phyloP scores from a whole-genome alignment of 495 filamentous ascomycete genomes.

The Hypoxylon cercidicola region DNA sequence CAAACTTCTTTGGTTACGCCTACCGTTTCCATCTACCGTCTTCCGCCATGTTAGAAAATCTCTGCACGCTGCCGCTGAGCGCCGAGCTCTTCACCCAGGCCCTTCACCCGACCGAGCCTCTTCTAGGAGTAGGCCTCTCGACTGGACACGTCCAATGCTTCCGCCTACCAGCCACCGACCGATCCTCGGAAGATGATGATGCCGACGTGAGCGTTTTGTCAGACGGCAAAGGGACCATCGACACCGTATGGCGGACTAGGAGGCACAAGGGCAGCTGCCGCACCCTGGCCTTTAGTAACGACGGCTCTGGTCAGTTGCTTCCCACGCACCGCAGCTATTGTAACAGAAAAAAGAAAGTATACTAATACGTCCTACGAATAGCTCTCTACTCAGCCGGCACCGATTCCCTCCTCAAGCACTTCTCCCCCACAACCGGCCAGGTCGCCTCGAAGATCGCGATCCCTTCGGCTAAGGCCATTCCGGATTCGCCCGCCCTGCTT shows the following conservation, averaged over 20 bases:
- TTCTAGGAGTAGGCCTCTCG: slow-evolving; percentile 85
- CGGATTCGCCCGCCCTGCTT: slow-evolving; percentile 79
- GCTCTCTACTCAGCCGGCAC: slow-evolving; percentile 88
- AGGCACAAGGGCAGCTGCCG: slow-evolving; percentile 94
- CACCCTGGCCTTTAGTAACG: slow-evolving; percentile 76
- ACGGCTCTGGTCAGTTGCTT: slow-evolving; percentile 66
- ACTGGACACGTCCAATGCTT: slow-evolving; percentile 89
- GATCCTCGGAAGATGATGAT: slow-evolving; percentile 56
- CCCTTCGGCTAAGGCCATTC: slow-evolving; percentile 55
- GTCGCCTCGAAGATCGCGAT: slow-evolving; percentile 82
- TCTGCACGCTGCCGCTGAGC: slow-evolving; percentile 87
- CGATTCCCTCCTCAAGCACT: slow-evolving; percentile 90
- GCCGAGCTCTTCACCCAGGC: slow-evolving; percentile 91
- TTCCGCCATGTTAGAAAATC: slow-evolving; percentile 74
- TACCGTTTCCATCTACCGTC: neutral
- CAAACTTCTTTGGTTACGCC: neutral
- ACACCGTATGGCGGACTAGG: slow-evolving; percentile 85
- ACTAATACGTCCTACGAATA: slow-evolving; percentile 34
- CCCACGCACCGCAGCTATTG: neutral
- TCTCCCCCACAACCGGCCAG: slow-evolving; percentile 78
- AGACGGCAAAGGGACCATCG: slow-evolving; percentile 77
- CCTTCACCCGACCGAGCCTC: slow-evolving; percentile 81
- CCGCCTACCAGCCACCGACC: slow-evolving; percentile 71
- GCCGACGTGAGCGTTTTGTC: slow-evolving; percentile 59
- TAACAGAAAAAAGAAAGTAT: slow-evolving; percentile 18